A percentile compares a stretch with the other conserved stretches of the same genome.
Conservation (phyloP, 208 protist genomes). For the Tritrichomonas musculus region DNA sequence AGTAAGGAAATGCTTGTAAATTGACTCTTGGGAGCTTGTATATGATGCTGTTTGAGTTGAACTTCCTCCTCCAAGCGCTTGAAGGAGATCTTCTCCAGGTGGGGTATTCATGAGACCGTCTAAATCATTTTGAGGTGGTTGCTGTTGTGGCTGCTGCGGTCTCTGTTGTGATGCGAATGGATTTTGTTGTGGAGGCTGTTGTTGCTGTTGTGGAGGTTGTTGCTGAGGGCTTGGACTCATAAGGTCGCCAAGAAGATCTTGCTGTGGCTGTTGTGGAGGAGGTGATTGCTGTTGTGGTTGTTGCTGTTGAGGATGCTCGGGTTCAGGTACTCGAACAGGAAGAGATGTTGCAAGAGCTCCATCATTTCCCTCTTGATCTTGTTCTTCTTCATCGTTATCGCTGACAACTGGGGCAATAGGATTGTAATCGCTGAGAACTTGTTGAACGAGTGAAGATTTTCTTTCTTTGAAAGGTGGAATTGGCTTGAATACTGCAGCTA, state of each 20-base stretch:
- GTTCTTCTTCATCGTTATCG: slow-evolving; percentile 27
- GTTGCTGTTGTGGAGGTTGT: background rate
- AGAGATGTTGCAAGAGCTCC: background rate
- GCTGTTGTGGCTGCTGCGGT: background rate
- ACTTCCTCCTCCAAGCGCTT: too few relatives aligned
- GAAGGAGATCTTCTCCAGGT: background rate
- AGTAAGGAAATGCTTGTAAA: background rate
- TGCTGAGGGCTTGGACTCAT: background rate
- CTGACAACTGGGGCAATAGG: too few relatives aligned
- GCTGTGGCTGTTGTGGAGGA: background rate
- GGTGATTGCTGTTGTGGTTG: background rate
- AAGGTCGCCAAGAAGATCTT: background rate
- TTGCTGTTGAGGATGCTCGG: background rate
- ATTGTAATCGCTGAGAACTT: background rate
- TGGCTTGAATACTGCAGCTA: slow-evolving; percentile 49
- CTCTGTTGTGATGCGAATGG: too few relatives aligned
- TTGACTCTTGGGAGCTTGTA: background rate
- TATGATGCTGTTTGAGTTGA: background rate
- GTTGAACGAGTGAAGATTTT: background rate
- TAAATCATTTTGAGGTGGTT: too few relatives aligned
- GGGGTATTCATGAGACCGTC: background rate
- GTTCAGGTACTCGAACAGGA: background rate
- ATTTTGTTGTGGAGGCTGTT: too few relatives aligned
- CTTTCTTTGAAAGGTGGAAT: slow-evolving; percentile 56
- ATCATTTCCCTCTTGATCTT: background rate